Percentiles rank a stretch among this genome's conserved stretches.
These are phyloP conservation scores for Aspergillus olivimuriae DNA, from an alignment of 495 filamentous ascomycete species.

Conservation along the genomic window DNA sequence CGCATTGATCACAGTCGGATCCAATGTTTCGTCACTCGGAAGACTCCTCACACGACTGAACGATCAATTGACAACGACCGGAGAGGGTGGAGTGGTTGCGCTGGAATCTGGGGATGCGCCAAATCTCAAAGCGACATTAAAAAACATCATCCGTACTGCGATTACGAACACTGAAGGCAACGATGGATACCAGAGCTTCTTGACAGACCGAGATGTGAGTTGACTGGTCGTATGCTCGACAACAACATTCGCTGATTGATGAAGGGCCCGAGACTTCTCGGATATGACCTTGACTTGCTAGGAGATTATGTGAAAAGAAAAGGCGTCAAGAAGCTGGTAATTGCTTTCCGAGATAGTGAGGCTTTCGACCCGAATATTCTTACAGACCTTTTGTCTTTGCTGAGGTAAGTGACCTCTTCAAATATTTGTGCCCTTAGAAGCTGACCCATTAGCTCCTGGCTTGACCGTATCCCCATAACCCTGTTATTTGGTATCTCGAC, in stretches of 20 bases:
- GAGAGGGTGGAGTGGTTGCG: conserved; percentile 53
- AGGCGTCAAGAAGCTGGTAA: conserved; percentile 53
- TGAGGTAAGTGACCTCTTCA: conserved; percentile 50
- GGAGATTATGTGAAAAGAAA: conserved; percentile 54
- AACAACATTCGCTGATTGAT: conserved; percentile 13
- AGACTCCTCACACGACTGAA: conserved; percentile 60
- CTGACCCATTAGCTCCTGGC: conserved; percentile 60
- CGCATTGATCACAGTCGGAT: conserved; percentile 75
- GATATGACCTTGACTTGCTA: conserved; percentile 85
- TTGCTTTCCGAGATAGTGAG: conserved; percentile 87
- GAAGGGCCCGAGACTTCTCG: conserved; percentile 65
- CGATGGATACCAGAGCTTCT: conserved; percentile 37
- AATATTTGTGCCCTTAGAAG: background rate
- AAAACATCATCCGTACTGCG: conserved; percentile 71
- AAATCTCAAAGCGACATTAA: conserved; percentile 78
- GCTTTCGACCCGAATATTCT: conserved; percentile 79
- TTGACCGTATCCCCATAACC: conserved; percentile 82
- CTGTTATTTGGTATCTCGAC: conserved; percentile 86
- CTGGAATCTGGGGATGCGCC: conserved; percentile 70
- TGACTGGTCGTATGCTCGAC: background rate
- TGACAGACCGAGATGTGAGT: conserved; percentile 49
- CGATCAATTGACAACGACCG: conserved; percentile 44
- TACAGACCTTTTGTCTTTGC: conserved; percentile 68
- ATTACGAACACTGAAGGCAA: conserved; percentile 49
- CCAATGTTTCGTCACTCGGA: conserved; percentile 75